phyloP scores from a whole-genome alignment of 2,329 filamentous ascomycete species.

The Penicillium sclerotiorum region DNA sequence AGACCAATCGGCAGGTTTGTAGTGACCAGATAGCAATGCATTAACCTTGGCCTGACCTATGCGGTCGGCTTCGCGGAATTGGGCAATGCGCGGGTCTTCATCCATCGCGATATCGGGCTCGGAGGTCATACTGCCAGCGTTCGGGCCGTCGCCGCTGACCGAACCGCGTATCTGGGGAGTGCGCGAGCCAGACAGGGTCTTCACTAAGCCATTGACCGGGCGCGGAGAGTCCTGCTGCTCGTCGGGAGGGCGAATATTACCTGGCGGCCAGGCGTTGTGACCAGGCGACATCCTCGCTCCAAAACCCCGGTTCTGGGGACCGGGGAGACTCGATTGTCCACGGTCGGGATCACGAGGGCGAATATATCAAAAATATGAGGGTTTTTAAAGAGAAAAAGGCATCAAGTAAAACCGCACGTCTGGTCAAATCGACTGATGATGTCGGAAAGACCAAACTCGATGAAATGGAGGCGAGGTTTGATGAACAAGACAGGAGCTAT shows the following conservation, averaged over 20 bases:
- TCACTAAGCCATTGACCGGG: conserved; percentile 47
- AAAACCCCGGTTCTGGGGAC: conserved; percentile 49
- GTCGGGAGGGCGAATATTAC: conserved; percentile 62
- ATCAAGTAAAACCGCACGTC: conserved; percentile 28
- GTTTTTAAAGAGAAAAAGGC: conserved; percentile 34
- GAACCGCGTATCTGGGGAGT: conserved; percentile 49
- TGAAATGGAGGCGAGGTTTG: conserved; percentile 36
- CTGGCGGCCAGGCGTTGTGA: conserved; percentile 69
- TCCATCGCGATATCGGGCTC: conserved; percentile 63
- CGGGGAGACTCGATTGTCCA: conserved; percentile 49
- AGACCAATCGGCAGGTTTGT: conserved; percentile 31
- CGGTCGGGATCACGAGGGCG: conserved; percentile 41
- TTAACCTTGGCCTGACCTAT: conserved; percentile 76
- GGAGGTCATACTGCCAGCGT: conserved; percentile 51
- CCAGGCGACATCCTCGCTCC: conserved; percentile 64
- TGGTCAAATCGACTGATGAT: conserved; percentile 30
- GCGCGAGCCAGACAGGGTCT: conserved; percentile 46
- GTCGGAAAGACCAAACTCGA: conserved; percentile 35
- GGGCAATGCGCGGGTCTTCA: conserved; percentile 67
- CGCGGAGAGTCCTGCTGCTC: conserved; percentile 53
- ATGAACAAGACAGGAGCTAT: conserved; percentile 41
- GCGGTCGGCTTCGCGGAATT: conserved; percentile 77
- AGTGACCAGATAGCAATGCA: conserved; percentile 66
- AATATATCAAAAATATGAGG: conserved; percentile 30
- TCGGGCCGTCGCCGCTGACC: conserved; percentile 49